Conservation (phyloP, 2,329 filamentous ascomycete genomes). For the Mycosphaerella sp. region DNA sequence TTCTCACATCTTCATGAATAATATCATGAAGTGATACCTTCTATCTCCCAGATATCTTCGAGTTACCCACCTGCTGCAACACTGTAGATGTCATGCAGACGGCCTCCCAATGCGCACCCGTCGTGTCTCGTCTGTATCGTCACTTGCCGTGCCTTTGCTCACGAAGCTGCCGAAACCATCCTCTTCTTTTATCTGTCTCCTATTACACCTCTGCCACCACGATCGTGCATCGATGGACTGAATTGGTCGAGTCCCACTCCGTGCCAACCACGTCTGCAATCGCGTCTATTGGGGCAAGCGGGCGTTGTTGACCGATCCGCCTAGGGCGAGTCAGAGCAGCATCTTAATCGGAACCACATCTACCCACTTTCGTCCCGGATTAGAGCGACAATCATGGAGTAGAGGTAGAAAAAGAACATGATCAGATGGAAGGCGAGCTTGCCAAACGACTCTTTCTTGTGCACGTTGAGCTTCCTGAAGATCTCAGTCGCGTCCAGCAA, state of each 20-base stretch:
- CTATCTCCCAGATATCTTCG: background rate
- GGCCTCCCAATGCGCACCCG: background rate
- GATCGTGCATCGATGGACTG: background rate
- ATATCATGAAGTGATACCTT: background rate
- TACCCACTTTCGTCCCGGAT: constrained; percentile 72
- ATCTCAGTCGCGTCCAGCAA: constrained; percentile 97
- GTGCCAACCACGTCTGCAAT: background rate
- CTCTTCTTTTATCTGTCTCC: background rate
- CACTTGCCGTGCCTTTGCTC: background rate
- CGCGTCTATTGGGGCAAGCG: constrained; percentile 10
- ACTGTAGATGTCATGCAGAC: background rate
- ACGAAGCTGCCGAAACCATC: background rate
- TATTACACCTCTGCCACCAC: background rate
- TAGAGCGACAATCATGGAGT: constrained; percentile 63
- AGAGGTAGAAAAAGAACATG: constrained; percentile 99
- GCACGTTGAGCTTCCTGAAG: constrained; percentile 96
- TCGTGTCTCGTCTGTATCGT: constrained; percentile 8
- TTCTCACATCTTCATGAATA: background rate
- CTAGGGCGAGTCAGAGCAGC: constrained; percentile 4
- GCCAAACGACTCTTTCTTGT: constrained; percentile 99
- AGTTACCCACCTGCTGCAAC: background rate
- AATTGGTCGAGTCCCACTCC: background rate
- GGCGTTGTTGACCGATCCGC: constrained; percentile 4
- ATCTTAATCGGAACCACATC: background rate
- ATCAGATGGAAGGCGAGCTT: constrained; percentile 98